Conservation (phyloP, 306 rosid genomes). For the Comarum palustre region DNA sequence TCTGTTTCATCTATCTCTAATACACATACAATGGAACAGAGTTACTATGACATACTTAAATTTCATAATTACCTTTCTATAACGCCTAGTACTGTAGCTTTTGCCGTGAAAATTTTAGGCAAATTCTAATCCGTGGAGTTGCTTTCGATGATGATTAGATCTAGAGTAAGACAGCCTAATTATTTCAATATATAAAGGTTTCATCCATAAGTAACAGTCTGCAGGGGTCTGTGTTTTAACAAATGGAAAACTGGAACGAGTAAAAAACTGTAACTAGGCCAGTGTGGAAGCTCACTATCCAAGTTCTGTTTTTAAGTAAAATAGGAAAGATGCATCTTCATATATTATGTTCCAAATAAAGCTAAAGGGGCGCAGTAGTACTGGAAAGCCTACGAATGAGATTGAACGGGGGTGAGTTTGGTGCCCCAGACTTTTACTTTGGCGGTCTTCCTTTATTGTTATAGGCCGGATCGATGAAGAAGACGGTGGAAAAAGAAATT, state of each 20-base stretch:
- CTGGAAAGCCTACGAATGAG: constrained; percentile 18
- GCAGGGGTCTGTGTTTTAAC: neutral
- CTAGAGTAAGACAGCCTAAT: constrained; percentile 23
- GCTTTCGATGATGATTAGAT: constrained; percentile 1
- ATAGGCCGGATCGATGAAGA: neutral
- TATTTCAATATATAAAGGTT: constrained; percentile 14
- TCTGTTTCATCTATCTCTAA: too few relatives aligned
- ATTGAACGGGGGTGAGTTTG: neutral
- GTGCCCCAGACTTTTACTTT: neutral
- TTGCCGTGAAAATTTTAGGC: constrained; percentile 34
- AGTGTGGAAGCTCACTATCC: constrained; percentile 39
- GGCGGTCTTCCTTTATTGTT: neutral
- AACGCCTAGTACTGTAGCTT: too few relatives aligned
- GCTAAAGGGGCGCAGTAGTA: neutral
- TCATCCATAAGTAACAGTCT: neutral
- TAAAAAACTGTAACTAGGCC: neutral
- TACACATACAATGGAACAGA: too few relatives aligned
- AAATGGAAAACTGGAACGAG: neutral
- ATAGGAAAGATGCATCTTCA: constrained; percentile 14
- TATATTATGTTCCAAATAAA: neutral
- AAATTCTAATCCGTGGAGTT: neutral
- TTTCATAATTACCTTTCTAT: too few relatives aligned
- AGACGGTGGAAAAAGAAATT: neutral
- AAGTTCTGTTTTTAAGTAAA: constrained; percentile 20
- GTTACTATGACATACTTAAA: too few relatives aligned